A percentile compares a stretch with the other conserved stretches of the same genome.
phyloP scores from a whole-genome alignment of 495 filamentous ascomycete species.

The Oidiodendron maius region DNA sequence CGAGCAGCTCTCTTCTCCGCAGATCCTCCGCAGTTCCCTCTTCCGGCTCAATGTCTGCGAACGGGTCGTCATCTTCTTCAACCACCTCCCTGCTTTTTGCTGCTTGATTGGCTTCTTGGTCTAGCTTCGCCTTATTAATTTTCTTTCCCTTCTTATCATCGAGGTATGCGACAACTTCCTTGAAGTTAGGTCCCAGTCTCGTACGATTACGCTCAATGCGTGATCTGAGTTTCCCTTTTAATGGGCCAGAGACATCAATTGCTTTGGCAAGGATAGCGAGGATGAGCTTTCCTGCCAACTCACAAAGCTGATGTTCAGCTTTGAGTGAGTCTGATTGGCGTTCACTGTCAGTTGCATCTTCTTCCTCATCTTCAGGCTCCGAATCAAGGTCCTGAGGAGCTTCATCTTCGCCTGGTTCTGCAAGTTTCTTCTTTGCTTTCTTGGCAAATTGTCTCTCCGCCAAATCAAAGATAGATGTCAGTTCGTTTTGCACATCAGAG shows the following conservation, averaged over 20 bases:
- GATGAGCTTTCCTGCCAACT: conserved; percentile 76
- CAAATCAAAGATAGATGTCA: conserved; percentile 66
- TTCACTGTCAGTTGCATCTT: conserved; percentile 45
- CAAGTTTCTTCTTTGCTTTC: conserved; percentile 57
- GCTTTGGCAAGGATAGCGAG: conserved; percentile 68
- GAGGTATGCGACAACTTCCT: conserved; percentile 68
- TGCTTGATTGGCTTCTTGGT: conserved; percentile 29
- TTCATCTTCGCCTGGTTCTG: conserved; percentile 62
- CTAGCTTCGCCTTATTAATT: conserved; percentile 36
- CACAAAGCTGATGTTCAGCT: conserved; percentile 78
- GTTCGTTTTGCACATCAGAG: conserved; percentile 47
- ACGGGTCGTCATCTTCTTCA: conserved; percentile 42
- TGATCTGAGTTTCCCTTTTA: conserved; percentile 54
- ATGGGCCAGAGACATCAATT: conserved; percentile 54
- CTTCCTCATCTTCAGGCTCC: conserved; percentile 58
- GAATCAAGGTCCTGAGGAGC: conserved; percentile 50
- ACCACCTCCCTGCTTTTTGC: conserved; percentile 39
- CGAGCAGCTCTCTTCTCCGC: conserved; percentile 50
- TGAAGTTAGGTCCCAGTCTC: conserved; percentile 66
- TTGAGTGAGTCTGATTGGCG: conserved; percentile 55
- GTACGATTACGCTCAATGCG: conserved; percentile 61
- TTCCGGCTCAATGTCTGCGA: conserved; percentile 45
- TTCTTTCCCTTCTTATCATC: conserved; percentile 54
- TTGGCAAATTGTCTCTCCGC: conserved; percentile 73
- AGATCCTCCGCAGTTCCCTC: conserved; percentile 56